Conservation (phyloP, 2,329 filamentous ascomycete species). For the Xylariaceae sp. region DNA sequence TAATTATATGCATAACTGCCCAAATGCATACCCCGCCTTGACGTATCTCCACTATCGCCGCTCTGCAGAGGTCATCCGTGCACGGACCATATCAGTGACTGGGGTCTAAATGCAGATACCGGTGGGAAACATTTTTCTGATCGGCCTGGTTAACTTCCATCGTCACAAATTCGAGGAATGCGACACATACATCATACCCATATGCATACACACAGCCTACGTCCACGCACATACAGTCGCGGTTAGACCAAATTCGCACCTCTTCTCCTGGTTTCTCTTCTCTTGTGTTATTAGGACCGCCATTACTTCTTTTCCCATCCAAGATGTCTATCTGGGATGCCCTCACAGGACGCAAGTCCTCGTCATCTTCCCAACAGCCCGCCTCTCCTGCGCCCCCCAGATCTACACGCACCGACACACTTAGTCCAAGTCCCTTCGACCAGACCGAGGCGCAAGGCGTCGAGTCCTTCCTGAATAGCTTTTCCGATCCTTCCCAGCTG, state of each 20-base stretch:
- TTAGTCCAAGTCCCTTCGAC: slow-evolving; percentile 60
- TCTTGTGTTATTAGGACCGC: slow-evolving; percentile 12
- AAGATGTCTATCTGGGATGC: slow-evolving; percentile 59
- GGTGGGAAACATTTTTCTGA: slow-evolving; percentile 25
- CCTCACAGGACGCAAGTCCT: slow-evolving; percentile 56
- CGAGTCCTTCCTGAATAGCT: slow-evolving; percentile 75
- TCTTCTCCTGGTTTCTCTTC: slow-evolving; percentile 11
- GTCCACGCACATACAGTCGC: slow-evolving; percentile 2
- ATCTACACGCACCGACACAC: slow-evolving; percentile 47
- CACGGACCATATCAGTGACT: slow-evolving; percentile 16
- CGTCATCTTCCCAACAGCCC: slow-evolving; percentile 35
- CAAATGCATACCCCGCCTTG: neutral
- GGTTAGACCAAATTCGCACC: neutral
- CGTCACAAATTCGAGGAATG: slow-evolving; percentile 8
- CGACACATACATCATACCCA: slow-evolving; percentile 7
- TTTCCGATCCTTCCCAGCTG: slow-evolving; percentile 81
- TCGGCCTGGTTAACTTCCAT: slow-evolving; percentile 11
- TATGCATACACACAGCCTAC: neutral
- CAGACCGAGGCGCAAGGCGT: slow-evolving; percentile 72
- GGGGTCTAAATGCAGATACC: slow-evolving; percentile 8
- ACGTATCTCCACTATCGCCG: neutral
- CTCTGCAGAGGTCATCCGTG: neutral
- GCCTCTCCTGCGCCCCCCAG: slow-evolving; percentile 42
- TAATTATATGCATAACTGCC: neutral
- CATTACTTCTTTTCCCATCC: slow-evolving; percentile 11